These are phyloP conservation scores for Xylogone sp. DNA, from an alignment of 2,329 filamentous ascomycete genomes.

Conservation along the genomic window DNA sequence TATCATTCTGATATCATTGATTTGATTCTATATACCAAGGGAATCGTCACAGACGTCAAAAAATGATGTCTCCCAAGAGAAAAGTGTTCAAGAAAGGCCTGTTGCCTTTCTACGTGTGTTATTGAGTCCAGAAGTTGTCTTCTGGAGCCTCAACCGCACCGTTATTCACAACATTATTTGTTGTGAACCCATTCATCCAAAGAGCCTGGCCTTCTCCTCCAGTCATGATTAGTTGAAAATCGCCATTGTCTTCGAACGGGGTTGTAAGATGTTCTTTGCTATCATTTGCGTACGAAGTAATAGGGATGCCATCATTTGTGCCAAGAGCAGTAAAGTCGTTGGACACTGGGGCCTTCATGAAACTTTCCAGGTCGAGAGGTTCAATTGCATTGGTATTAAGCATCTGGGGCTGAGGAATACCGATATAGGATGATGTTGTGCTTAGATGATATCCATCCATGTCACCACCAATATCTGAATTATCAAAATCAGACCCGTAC, in stretches of 20 bases:
- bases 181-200: slow-evolving; percentile 36
- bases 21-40: neutral
- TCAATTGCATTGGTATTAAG: slow-evolving; percentile 43
- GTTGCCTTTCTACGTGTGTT: slow-evolving; percentile 29
- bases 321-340: slow-evolving; percentile 9
- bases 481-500: slow-evolving; percentile 32
- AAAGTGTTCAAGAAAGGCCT: slow-evolving; percentile 25
- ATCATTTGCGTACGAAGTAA: slow-evolving; percentile 13
- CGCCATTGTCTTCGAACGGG: slow-evolving; percentile 31
- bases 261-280: slow-evolving; percentile 40
- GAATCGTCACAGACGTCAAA: neutral
- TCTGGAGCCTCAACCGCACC: slow-evolving; percentile 17
- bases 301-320: slow-evolving; percentile 17
- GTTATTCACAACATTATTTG: slow-evolving; percentile 14
- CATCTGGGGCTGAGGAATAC: slow-evolving; percentile 41
- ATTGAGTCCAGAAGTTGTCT: slow-evolving; percentile 29
- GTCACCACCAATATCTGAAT: slow-evolving; percentile 34
- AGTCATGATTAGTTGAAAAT: slow-evolving; percentile 35
- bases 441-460: slow-evolving; percentile 46
- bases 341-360: slow-evolving; percentile 38
- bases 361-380: slow-evolving; percentile 52
- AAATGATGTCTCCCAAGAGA: slow-evolving; percentile 16
- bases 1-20: neutral
- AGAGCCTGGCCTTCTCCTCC: slow-evolving; percentile 43
- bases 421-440: slow-evolving; percentile 43